Conservation (phyloP, 208 protist genomes). For the Trypanosoma avium region DNA sequence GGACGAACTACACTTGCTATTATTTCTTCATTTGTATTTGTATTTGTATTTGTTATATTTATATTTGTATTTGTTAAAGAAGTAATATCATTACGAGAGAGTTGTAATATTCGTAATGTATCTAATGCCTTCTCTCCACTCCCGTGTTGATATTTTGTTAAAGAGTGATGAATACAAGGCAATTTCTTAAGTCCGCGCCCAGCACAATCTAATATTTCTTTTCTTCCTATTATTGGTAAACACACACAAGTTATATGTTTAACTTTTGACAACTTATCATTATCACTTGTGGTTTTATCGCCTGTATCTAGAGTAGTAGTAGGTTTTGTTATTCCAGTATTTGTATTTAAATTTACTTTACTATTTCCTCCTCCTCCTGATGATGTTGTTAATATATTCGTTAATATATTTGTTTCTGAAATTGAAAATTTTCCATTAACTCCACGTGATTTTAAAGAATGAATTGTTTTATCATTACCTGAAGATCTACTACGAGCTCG, state of each 20-base stretch:
- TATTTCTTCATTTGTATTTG: no score
- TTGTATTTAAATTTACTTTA: no score
- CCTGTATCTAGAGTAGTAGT: no score
- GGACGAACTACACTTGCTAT: not conserved
- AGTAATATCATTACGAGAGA: constrained; percentile 41
- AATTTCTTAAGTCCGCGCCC: constrained; percentile 25
- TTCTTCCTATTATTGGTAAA: not conserved
- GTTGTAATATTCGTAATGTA: constrained; percentile 32
- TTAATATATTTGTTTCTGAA: no score
- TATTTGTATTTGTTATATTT: no score
- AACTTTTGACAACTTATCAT: not conserved
- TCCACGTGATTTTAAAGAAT: no score
- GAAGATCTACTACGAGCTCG: no score
- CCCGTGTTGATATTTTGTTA: constrained; percentile 25
- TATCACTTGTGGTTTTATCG: not conserved
- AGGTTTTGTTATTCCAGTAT: no score
- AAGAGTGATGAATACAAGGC: constrained; percentile 50
- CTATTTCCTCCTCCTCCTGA: no score
- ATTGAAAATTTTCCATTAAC: no score
- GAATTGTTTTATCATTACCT: no score
- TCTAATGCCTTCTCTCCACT: constrained; percentile 30
- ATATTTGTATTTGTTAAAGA: constrained; percentile 22
- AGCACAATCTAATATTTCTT: constrained; percentile 25
- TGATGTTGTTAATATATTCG: no score
- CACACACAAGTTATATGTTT: not conserved